Conservation (phyloP, 495 filamentous ascomycete species). For the Penicillium samsonianum region DNA sequence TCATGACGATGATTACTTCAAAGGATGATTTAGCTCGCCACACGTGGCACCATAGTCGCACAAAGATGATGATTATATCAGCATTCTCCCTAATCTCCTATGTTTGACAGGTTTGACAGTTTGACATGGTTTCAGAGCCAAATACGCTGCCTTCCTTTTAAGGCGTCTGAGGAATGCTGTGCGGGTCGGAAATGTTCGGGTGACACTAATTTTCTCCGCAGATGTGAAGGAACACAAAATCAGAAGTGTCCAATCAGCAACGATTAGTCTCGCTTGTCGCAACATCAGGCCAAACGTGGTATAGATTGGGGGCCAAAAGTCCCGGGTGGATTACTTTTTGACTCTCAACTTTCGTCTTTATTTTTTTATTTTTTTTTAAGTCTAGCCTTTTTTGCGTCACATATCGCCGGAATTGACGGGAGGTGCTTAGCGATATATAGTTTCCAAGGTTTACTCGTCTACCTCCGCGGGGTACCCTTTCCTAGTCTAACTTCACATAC, state of each 20-base stretch:
- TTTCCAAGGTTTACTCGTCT: no score
- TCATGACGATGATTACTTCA: slow-evolving; percentile 12
- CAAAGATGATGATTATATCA: not conserved
- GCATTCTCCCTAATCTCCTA: not conserved
- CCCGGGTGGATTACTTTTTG: not conserved
- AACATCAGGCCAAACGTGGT: slow-evolving; percentile 24
- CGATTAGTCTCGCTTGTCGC: slow-evolving; percentile 25
- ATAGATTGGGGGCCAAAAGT: slow-evolving; percentile 23
- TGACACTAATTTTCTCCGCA: slow-evolving; percentile 7
- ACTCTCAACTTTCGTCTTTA: not conserved
- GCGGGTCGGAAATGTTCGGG: slow-evolving; percentile 13
- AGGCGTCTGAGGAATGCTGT: not conserved
- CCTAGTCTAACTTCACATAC: not conserved
- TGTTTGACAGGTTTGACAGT: not conserved
- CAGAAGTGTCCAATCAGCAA: not conserved
- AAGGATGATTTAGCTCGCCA: slow-evolving; percentile 10
- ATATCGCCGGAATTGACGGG: no score
- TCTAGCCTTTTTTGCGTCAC: not conserved
- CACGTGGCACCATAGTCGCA: slow-evolving; percentile 30
- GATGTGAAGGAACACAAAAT: slow-evolving; percentile 9
- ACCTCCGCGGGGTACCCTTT: not conserved
- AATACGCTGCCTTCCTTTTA: not conserved
- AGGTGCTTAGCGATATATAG: not conserved
- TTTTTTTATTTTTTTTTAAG: not conserved
- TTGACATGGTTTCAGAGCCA: not conserved